Base-by-base conservation (phyloP, 1,139 yeast species). In the Protomyces macrosporus region DNA sequence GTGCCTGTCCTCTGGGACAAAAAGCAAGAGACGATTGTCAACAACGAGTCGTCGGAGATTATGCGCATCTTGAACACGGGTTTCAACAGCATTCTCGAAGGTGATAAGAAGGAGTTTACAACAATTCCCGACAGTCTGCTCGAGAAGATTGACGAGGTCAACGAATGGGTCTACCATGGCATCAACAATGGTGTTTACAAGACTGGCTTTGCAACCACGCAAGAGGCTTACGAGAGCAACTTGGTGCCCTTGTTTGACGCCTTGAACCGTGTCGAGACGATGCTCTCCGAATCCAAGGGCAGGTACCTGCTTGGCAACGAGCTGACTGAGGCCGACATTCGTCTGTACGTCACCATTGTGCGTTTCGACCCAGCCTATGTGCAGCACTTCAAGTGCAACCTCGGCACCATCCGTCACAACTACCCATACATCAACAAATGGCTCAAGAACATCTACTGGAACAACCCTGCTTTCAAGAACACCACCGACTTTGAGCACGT, bases 1-100 rank as follows among this genome's bases (percentile, higher is more conserved):
- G 98, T 91, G 48, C 98, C 98, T 0, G 88, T 90, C 1, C 79
- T 91, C 70, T 91, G 96, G 95, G 98, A 91, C 74, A 87, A 82
- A 72, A 86, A 90, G 75, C 81, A 82, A 48, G 77, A 83, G 66
- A 88, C 96, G 2, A 88, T 91, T 74, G 98, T 91, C 66, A 89
- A 83, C 78, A 91, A 91, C 73, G 98, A 91, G 75, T 86, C 95
- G 66, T 79, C 93, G 42, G 97, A 91, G 73, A 88, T 91, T 70
- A 84, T 93, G 69, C 83, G 97, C 70, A 88, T 90, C 78, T 77
- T 91, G 69, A 87, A 88, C 74, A 79, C 85, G 32, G 91, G 82
- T 60, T 88, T 90, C 75, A 79, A 80, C 64, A 81, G 78, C 36
- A 66, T 84, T 48, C 74, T 84, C 48, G 81, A 82, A 6, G 74